Percentiles rank a stretch among this genome's conserved stretches.
These are phyloP conservation scores for Ceratocystis eucalypticola DNA, from an alignment of 2,329 filamentous ascomycete species.

Conservation along the genomic window DNA sequence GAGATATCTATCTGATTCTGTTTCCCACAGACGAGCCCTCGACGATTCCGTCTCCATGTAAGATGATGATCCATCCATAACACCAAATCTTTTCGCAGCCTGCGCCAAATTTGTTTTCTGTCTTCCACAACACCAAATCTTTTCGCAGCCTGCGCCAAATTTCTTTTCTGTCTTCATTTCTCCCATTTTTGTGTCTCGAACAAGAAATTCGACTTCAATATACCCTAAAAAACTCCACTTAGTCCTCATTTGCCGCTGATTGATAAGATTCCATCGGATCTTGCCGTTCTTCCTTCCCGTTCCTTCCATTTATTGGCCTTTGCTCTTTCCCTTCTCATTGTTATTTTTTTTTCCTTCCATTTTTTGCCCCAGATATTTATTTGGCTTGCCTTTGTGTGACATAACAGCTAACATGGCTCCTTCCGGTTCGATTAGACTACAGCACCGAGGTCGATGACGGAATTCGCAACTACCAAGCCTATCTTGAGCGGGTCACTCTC, in stretches of 20 bases:
- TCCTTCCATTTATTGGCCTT: neutral
- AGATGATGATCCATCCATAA: neutral
- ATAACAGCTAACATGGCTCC: constrained; percentile 10
- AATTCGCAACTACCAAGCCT: constrained; percentile 13
- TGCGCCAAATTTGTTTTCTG: too few relatives aligned
- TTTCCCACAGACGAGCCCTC: constrained; percentile 11
- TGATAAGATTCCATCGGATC: constrained; percentile 10
- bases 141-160: neutral
- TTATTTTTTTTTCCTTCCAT: neutral
- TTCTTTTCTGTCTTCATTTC: neutral
- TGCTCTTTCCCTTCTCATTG: neutral
- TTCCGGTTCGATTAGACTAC: constrained; percentile 8
- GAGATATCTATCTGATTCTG: constrained; percentile 15
- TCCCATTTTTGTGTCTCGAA: neutral
- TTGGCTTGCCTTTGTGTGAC: neutral
- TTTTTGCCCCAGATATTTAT: neutral
- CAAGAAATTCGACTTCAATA: neutral
- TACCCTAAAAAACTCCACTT: neutral
- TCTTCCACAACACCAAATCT: neutral
- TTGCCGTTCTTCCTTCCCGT: neutral
- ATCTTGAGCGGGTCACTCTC: constrained; percentile 6
- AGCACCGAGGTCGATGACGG: constrained; percentile 9
- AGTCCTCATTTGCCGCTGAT: neutral
- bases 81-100: neutral
- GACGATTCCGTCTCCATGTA: constrained; percentile 16